These are phyloP conservation scores for Chalciporus pseudorubinellus DNA, from an alignment of 768 basidiomycete genomes.

Conservation along the genomic window DNA sequence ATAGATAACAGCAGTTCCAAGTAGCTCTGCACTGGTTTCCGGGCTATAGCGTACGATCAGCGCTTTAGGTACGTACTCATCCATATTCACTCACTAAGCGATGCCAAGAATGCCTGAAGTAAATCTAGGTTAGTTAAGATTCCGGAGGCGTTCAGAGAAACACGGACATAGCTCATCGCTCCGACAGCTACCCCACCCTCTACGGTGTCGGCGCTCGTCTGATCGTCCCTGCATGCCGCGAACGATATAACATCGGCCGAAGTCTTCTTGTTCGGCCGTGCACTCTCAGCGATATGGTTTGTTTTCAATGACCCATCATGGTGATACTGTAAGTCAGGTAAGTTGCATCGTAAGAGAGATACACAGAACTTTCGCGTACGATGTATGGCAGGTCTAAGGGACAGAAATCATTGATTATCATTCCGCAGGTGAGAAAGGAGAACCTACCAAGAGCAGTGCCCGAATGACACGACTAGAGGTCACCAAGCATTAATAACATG, in stretches of 20 bases:
- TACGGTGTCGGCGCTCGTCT: constrained; percentile 73
- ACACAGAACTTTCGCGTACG: constrained; percentile 11
- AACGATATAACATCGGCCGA: constrained; percentile 82
- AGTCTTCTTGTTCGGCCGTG: constrained; percentile 46
- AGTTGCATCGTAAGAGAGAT: neutral
- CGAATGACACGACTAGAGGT: constrained; percentile 44
- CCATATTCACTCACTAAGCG: constrained; percentile 38
- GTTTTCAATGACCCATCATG: constrained; percentile 54
- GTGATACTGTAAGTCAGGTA: constrained; percentile 45
- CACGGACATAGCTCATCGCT: constrained; percentile 74
- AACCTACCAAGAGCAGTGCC: constrained; percentile 44
- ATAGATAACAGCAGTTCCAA: constrained; percentile 57
- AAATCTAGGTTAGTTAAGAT: constrained; percentile 1
- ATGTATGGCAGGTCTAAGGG: constrained; percentile 28
- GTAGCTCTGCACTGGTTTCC: constrained; percentile 61
- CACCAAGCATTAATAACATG: neutral
- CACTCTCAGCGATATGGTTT: constrained; percentile 35
- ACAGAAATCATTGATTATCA: neutral
- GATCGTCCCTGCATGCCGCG: constrained; percentile 67
- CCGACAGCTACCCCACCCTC: constrained; percentile 64
- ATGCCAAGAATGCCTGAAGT: constrained; percentile 56
- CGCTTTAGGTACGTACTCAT: neutral
- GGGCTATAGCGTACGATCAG: constrained; percentile 26
- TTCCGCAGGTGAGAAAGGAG: neutral
- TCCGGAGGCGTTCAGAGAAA: neutral